phyloP scores from a whole-genome alignment of 164 flowering plant species.

The Dillenia turbinata region DNA sequence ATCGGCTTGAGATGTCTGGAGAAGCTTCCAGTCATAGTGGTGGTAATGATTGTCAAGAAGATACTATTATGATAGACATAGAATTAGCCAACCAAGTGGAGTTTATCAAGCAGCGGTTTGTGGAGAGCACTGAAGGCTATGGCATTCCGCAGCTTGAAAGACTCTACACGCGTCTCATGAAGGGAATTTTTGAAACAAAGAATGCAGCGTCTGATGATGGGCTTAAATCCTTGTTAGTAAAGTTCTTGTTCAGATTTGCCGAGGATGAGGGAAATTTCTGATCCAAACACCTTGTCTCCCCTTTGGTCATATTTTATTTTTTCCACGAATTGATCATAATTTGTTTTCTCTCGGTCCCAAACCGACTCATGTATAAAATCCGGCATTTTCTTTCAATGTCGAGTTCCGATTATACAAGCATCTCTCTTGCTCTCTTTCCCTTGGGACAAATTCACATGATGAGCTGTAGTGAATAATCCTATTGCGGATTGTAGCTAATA shows the following conservation, averaged over 20 bases:
- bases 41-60: constrained; percentile 23
- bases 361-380: background rate
- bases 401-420: background rate
- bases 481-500: no score
- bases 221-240: constrained; percentile 46
- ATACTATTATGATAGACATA: constrained; percentile 39
- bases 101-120: constrained; percentile 44
- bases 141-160: constrained; percentile 89
- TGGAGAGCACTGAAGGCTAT: constrained; percentile 53
- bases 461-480: no score
- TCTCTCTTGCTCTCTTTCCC: no score
- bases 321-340: background rate
- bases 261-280: constrained; percentile 63
- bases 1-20: constrained; percentile 16
- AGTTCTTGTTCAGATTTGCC: constrained; percentile 50
- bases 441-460: no score
- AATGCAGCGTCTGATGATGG: constrained; percentile 19
- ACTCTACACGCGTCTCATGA: constrained; percentile 68
- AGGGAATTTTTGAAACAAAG: constrained; percentile 55
- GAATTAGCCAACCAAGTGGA: constrained; percentile 47
- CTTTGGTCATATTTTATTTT: constrained; percentile 1
- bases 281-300: constrained; percentile 1
- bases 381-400: constrained; percentile 18
- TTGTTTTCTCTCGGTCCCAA: background rate
- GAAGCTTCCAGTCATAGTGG: constrained; percentile 16